Percentiles rank a stretch among this genome's conserved stretches.
Conservation (phyloP, 495 filamentous ascomycete species). For the Daldinia vernicosa region DNA sequence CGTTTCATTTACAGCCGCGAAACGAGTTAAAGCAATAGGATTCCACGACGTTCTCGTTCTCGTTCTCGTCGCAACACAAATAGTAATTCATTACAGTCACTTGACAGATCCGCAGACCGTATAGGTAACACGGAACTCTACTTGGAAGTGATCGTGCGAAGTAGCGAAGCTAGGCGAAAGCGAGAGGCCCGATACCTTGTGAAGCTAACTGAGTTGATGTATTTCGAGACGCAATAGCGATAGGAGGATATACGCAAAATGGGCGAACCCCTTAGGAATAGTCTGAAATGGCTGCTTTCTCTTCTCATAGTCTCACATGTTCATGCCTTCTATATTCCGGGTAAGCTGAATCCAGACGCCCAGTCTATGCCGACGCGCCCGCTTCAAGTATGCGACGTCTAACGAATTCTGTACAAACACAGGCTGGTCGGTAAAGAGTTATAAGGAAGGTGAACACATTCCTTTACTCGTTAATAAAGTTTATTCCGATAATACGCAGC, state of each 20-base stretch:
- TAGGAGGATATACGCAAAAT: constrained; percentile 42
- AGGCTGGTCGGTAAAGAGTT: constrained; percentile 84
- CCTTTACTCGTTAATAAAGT: constrained; percentile 95
- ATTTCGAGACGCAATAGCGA: constrained; percentile 29
- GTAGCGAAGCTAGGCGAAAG: constrained; percentile 16
- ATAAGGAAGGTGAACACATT: constrained; percentile 80
- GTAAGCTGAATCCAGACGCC: constrained; percentile 52
- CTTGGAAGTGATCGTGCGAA: constrained; percentile 1
- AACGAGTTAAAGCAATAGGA: constrained; percentile 17
- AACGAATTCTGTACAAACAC: constrained; percentile 17
- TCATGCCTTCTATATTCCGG: constrained; percentile 83
- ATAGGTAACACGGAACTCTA: constrained; percentile 10
- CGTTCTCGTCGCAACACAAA: constrained; percentile 19
- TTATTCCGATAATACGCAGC: constrained; percentile 89
- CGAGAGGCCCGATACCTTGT: constrained; percentile 1
- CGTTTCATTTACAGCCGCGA: constrained; percentile 22
- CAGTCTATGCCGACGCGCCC: background rate
- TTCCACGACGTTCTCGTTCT: constrained; percentile 11
- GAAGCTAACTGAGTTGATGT: constrained; percentile 34
- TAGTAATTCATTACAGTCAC: constrained; percentile 7
- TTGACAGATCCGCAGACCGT: constrained; percentile 5
- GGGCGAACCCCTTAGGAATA: constrained; percentile 40
- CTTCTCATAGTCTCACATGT: constrained; percentile 45
- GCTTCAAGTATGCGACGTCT: constrained; percentile 12
- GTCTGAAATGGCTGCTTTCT: constrained; percentile 43